Conservation (phyloP, 2,329 filamentous ascomycete genomes). For the Pseudopithomyces chartarum region DNA sequence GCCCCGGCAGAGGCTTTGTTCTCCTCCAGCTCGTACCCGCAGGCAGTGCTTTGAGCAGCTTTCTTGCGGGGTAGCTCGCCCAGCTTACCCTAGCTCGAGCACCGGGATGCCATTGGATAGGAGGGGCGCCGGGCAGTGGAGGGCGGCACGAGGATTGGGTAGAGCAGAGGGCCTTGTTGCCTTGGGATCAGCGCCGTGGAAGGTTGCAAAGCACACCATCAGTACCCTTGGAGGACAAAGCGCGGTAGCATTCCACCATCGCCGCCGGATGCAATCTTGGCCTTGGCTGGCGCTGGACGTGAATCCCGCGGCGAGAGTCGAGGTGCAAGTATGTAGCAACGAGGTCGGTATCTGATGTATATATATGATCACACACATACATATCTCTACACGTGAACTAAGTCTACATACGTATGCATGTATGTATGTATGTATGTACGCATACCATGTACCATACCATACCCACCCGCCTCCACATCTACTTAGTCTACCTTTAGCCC, state of each 20-base stretch:
- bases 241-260: background rate
- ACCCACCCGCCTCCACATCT: too few species aligned
- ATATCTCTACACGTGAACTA: too few species aligned
- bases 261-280: background rate
- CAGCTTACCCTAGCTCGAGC: background rate
- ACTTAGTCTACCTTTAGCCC: background rate
- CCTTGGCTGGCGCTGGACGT: too few species aligned
- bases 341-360: too few species aligned
- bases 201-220: background rate
- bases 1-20: background rate
- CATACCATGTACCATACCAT: too few species aligned
- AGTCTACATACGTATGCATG: too few species aligned
- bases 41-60: background rate
- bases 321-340: too few species aligned
- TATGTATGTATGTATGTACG: too few species aligned
- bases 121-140: background rate
- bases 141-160: background rate
- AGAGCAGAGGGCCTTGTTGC: too few species aligned
- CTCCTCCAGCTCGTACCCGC: background rate
- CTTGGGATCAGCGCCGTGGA: too few species aligned
- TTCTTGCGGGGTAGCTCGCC: constrained; percentile 13
- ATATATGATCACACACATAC: too few species aligned
- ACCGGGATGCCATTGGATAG: background rate
- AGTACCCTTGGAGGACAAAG: background rate
- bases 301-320: too few species aligned